Evolutionary conservation across 176 grass and related monocot genomes (phyloP).

Genomic region (Rhynchospora tenuis): DNA sequence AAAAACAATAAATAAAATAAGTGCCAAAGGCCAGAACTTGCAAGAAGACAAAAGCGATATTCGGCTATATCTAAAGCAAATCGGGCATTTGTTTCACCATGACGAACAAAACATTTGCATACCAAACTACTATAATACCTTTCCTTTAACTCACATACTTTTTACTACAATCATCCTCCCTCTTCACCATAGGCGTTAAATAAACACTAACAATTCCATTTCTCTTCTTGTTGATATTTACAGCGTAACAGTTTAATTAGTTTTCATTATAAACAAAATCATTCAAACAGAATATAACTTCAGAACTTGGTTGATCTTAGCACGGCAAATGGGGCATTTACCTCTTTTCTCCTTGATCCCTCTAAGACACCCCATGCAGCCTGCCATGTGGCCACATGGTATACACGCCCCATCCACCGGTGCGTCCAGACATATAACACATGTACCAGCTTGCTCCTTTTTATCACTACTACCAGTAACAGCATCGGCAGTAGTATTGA

Average conservation of each 20-base stretch:
- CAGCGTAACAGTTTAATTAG: neutral
- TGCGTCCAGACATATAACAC: slow-evolving; percentile 95
- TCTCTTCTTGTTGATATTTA: neutral
- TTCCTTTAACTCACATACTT: too few species aligned
- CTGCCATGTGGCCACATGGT: slow-evolving; percentile 96
- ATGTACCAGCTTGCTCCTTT: slow-evolving; percentile 31
- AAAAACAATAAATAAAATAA: too few species aligned
- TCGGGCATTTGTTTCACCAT: too few species aligned
- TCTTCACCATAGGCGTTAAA: too few species aligned
- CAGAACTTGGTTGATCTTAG: slow-evolving; percentile 70
- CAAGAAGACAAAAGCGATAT: too few species aligned
- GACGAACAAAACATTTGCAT: too few species aligned
- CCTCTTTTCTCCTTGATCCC: slow-evolving; percentile 80
- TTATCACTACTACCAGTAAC: slow-evolving; percentile 4
- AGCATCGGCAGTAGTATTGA: neutral
- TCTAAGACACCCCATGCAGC: slow-evolving; percentile 89
- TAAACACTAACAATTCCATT: too few species aligned
- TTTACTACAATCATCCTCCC: too few species aligned
- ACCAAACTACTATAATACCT: too few species aligned
- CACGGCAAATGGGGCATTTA: slow-evolving; percentile 87
- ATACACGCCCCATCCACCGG: slow-evolving; percentile 88
- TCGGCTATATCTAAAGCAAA: too few species aligned
- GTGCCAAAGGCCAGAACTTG: too few species aligned
- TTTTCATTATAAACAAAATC: neutral
- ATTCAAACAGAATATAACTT: slow-evolving; percentile 79